Evolutionary conservation across 2,329 filamentous ascomycete genomes (phyloP).

Genomic region (Pestalotiopsis sp.): DNA sequence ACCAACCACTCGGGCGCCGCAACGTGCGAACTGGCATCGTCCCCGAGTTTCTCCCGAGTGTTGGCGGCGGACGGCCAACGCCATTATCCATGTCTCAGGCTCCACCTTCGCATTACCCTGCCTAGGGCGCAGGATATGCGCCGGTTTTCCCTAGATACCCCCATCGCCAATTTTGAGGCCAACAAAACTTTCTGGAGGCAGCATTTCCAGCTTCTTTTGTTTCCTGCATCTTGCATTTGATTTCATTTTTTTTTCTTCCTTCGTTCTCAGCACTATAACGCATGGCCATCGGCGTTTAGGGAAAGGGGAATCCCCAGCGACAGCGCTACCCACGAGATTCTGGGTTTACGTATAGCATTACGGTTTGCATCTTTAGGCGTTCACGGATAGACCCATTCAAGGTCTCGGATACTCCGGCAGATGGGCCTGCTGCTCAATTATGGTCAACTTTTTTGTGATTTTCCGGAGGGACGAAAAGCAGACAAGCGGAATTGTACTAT

Average conservation of each 20-base stretch:
- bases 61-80: conserved; percentile 23
- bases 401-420: background rate
- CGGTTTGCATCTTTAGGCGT: conserved; percentile 13
- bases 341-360: background rate
- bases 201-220: background rate
- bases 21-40: conserved; percentile 72
- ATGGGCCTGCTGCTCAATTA: background rate
- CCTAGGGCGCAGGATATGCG: background rate
- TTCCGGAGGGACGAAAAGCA: background rate
- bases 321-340: background rate
- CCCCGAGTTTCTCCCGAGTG: conserved; percentile 55
- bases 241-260: background rate
- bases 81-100: conserved; percentile 13
- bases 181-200: background rate
- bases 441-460: background rate
- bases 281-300: conserved; percentile 13
- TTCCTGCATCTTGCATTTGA: background rate
- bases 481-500: background rate
- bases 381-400: background rate
- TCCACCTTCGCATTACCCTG: conserved; percentile 13
- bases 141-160: background rate
- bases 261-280: background rate
- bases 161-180: background rate
- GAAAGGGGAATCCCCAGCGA: background rate
- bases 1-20: conserved; percentile 74